Conservation (phyloP, 2,329 filamentous ascomycete species). For the Neoscytalidium dimidiatum region DNA sequence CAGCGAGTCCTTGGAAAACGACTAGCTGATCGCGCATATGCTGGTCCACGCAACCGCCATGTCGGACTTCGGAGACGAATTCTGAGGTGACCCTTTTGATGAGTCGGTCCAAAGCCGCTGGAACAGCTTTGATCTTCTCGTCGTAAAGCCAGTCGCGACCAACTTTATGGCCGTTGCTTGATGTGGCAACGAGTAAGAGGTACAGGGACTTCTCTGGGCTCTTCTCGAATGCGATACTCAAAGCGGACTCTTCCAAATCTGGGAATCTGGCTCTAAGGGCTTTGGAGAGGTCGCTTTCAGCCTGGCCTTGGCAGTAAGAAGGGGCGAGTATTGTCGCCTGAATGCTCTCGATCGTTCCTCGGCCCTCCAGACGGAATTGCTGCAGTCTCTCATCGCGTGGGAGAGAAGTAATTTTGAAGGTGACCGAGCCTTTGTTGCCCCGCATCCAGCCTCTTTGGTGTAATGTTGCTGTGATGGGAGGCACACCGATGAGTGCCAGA, state of each 20-base stretch:
- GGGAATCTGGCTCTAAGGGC: slow-evolving; percentile 25
- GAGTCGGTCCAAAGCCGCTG: slow-evolving; percentile 35
- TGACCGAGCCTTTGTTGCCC: slow-evolving; percentile 52
- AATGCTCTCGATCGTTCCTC: slow-evolving; percentile 32
- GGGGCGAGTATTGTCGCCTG: slow-evolving; percentile 43
- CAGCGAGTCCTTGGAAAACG: slow-evolving; percentile 59
- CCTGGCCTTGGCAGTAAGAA: slow-evolving; percentile 30
- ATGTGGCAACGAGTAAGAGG: slow-evolving; percentile 57
- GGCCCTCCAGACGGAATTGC: slow-evolving; percentile 36
- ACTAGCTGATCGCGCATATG: slow-evolving; percentile 61
- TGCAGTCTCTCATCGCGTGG: slow-evolving; percentile 27
- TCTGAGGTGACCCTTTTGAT: slow-evolving; percentile 47
- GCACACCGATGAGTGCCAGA: slow-evolving; percentile 53
- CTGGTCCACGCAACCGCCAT: slow-evolving; percentile 55
- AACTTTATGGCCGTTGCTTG: slow-evolving; percentile 49
- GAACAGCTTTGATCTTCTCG: slow-evolving; percentile 24
- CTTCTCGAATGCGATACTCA: slow-evolving; percentile 36
- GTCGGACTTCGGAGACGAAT: slow-evolving; percentile 48
- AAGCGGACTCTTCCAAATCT: background rate
- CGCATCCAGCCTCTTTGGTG: background rate
- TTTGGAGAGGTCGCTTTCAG: slow-evolving; percentile 30
- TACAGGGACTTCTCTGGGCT: slow-evolving; percentile 52
- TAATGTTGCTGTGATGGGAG: slow-evolving; percentile 45
- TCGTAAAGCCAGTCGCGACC: slow-evolving; percentile 53
- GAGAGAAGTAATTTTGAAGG: slow-evolving; percentile 51